A percentile compares a stretch with the other conserved stretches of the same genome.
Evolutionary conservation across 768 basidiomycete genomes (phyloP).

Genomic region (Rhizopogon salebrosus): DNA sequence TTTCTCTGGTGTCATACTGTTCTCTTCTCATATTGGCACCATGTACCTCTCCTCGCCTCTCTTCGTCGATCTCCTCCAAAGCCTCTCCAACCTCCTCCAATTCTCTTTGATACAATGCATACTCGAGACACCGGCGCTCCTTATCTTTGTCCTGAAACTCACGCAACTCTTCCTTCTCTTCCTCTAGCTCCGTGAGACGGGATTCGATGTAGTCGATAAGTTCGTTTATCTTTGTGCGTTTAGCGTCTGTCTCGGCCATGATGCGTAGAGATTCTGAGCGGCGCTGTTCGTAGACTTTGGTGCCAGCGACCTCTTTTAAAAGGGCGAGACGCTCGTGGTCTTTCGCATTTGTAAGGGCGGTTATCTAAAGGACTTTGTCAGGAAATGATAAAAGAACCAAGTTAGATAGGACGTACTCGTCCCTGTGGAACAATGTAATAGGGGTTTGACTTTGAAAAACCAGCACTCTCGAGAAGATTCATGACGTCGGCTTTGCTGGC

Average conservation of each 20-base stretch:
- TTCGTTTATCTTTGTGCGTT: slow-evolving; percentile 87
- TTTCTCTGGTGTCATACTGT: slow-evolving; percentile 79
- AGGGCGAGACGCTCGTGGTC: slow-evolving; percentile 90
- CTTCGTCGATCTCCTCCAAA: slow-evolving; percentile 81
- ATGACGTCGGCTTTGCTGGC: slow-evolving; percentile 96
- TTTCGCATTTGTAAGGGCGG: slow-evolving; percentile 93
- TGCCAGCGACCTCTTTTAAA: slow-evolving; percentile 98
- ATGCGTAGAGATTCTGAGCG: slow-evolving; percentile 89
- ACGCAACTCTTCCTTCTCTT: slow-evolving; percentile 96
- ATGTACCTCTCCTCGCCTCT: slow-evolving; percentile 78
- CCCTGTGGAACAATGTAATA: slow-evolving; percentile 99
- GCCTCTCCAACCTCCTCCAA: slow-evolving; percentile 83
- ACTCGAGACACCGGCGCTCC: slow-evolving; percentile 90
- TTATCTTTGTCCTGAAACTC: slow-evolving; percentile 96
- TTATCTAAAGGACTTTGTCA: slow-evolving; percentile 56
- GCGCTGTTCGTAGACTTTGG: slow-evolving; percentile 95
- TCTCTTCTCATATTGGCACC: slow-evolving; percentile 77
- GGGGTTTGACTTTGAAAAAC: slow-evolving; percentile 97
- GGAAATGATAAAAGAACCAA: background rate
- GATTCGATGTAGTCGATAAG: slow-evolving; percentile 88
- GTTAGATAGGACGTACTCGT: slow-evolving; percentile 49
- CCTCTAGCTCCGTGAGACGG: slow-evolving; percentile 85
- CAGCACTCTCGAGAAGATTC: slow-evolving; percentile 94
- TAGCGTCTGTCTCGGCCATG: slow-evolving; percentile 94
- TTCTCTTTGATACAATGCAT: slow-evolving; percentile 89